phyloP scores from a whole-genome alignment of 2,329 filamentous ascomycete genomes.

The Fusarium virguliforme region DNA sequence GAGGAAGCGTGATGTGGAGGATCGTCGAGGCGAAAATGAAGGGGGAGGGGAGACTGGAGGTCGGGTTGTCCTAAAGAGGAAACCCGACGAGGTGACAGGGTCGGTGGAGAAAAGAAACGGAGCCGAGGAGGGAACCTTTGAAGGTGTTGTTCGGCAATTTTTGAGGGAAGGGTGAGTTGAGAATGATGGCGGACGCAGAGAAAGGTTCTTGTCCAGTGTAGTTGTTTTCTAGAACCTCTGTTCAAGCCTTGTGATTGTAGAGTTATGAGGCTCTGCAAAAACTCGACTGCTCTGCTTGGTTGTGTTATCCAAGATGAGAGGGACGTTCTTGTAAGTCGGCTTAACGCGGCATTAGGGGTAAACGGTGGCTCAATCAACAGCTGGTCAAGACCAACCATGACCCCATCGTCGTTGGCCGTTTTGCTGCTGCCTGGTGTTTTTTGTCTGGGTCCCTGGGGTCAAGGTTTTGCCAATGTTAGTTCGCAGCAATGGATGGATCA shows the following conservation, averaged over 20 bases:
- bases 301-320: neutral
- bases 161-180: neutral
- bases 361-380: neutral
- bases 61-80: slow-evolving; percentile 41
- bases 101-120: slow-evolving; percentile 7
- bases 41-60: slow-evolving; percentile 9
- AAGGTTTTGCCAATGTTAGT: slow-evolving; percentile 14
- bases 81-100: slow-evolving; percentile 31
- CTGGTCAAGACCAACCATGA: neutral
- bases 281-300: neutral
- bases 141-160: slow-evolving; percentile 20
- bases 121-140: slow-evolving; percentile 14
- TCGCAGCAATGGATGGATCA: neutral
- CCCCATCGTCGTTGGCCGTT: slow-evolving; percentile 15
- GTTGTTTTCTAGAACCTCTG: slow-evolving; percentile 4
- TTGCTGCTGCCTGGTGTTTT: slow-evolving; percentile 41
- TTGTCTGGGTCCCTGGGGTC: slow-evolving; percentile 16
- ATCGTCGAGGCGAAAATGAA: slow-evolving; percentile 24
- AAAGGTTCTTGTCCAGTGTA: neutral
- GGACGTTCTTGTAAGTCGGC: neutral
- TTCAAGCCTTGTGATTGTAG: neutral
- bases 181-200: neutral
- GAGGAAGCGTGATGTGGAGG: slow-evolving; percentile 26
- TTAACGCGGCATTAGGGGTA: neutral
- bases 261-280: neutral